A percentile compares a stretch with the other conserved stretches of the same genome.
These are phyloP conservation scores for Fonsecaea nubica DNA, from an alignment of 2,329 filamentous ascomycete genomes.

Conservation along the genomic window DNA sequence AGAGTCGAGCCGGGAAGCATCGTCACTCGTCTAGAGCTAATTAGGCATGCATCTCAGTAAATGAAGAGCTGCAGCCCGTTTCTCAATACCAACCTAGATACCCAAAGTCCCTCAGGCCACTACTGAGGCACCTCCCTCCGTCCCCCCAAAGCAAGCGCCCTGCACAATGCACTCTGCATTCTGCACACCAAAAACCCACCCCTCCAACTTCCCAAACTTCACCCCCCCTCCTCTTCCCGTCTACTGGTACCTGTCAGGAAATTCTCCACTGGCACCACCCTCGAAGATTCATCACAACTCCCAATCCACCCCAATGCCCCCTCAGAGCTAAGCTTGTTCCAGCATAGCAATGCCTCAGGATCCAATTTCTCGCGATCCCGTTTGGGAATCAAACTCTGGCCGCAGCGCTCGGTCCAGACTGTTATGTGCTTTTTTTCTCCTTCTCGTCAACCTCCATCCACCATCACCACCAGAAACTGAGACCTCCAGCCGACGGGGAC, in stretches of 20 bases:
- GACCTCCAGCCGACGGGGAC: slow-evolving; percentile 25
- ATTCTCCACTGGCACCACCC: neutral
- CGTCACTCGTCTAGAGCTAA: neutral
- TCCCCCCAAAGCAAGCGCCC: neutral
- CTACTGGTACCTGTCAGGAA: neutral
- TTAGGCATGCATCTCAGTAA: neutral
- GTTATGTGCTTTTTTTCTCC: slow-evolving; percentile 9
- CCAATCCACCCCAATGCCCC: neutral
- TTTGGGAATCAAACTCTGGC: slow-evolving; percentile 31
- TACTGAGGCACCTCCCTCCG: neutral
- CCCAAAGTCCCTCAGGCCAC: neutral
- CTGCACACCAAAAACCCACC: slow-evolving; percentile 1
- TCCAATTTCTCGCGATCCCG: slow-evolving; percentile 37
- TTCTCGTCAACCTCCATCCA: slow-evolving; percentile 10
- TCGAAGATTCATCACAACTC: slow-evolving; percentile 1
- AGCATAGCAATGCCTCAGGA: slow-evolving; percentile 32
- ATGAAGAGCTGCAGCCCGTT: neutral
- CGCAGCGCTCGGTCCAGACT: slow-evolving; percentile 35
- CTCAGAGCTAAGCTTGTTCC: slow-evolving; percentile 17
- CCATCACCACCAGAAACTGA: slow-evolving; percentile 23
- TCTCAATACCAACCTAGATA: neutral
- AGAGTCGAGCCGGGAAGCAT: neutral
- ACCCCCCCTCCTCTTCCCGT: neutral
- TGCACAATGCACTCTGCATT: neutral
- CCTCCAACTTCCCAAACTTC: slow-evolving; percentile 3